A percentile compares a stretch with the other conserved stretches of the same genome.
phyloP scores from a whole-genome alignment of 495 filamentous ascomycete genomes.

The Geopyxis carbonaria region DNA sequence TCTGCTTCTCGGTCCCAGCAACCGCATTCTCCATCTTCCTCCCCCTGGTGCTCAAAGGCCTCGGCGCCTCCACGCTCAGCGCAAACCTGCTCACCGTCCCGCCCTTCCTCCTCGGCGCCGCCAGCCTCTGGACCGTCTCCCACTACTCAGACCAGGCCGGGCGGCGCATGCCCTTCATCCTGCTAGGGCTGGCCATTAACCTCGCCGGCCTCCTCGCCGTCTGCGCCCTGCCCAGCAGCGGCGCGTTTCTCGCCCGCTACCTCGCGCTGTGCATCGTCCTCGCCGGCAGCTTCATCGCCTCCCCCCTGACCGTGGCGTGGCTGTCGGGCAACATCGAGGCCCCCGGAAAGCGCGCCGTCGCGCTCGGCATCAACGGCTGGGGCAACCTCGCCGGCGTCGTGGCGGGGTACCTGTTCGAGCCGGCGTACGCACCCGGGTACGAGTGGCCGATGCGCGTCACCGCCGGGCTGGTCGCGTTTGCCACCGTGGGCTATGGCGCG shows the following conservation, averaged over 20 bases:
- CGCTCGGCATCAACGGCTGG: constrained; percentile 44
- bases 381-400: constrained; percentile 42
- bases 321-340: constrained; percentile 37
- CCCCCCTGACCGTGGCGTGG: constrained; percentile 42
- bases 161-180: constrained; percentile 35
- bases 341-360: constrained; percentile 34
- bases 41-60: constrained; percentile 33
- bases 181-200: constrained; percentile 31
- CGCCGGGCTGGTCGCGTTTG: constrained; percentile 27
- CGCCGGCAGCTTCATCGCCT: constrained; percentile 36
- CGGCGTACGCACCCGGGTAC: constrained; percentile 30
- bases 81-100: constrained; percentile 42
- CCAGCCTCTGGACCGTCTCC: constrained; percentile 32
- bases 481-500: constrained; percentile 29
- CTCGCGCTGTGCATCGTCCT: constrained; percentile 37
- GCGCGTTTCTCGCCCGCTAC: constrained; percentile 28
- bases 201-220: constrained; percentile 32
- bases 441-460: constrained; percentile 31
- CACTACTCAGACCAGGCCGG: constrained; percentile 30
- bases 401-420: constrained; percentile 30
- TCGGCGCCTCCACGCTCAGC: constrained; percentile 29
- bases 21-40: constrained; percentile 41
- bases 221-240: constrained; percentile 24
- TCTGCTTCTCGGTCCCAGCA: constrained; percentile 35
- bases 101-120: constrained; percentile 36